These are phyloP conservation scores for Lipomyces yarrowii DNA, from an alignment of 1,139 yeast species.

Conservation along the genomic window DNA sequence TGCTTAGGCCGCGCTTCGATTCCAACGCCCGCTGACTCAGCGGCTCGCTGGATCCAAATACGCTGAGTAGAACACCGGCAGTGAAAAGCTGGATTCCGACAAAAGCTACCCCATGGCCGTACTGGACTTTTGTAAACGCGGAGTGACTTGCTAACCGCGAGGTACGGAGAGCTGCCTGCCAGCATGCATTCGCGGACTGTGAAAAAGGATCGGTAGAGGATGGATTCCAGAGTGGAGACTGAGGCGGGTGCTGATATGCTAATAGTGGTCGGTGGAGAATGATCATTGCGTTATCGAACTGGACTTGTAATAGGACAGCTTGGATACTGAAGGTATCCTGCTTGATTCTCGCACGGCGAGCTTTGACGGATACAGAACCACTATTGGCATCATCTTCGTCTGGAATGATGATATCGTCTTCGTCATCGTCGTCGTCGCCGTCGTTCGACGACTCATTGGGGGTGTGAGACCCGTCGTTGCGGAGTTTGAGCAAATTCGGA, in stretches of 20 bases:
- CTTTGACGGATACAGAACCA: constrained; percentile 1
- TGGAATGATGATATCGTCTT: constrained; percentile 7
- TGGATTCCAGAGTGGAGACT: not conserved
- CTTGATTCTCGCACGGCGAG: constrained; percentile 8
- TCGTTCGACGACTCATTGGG: not conserved
- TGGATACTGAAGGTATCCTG: constrained; percentile 17
- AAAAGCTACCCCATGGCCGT: constrained; percentile 19
- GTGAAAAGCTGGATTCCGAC: constrained; percentile 25
- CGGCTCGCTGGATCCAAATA: constrained; percentile 26
- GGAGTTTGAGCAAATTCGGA: constrained; percentile 14
- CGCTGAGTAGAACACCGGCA: constrained; percentile 24
- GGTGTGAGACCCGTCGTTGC: constrained; percentile 12
- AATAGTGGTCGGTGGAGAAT: constrained; percentile 24
- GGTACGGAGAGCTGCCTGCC: constrained; percentile 25
- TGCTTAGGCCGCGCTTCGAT: constrained; percentile 24
- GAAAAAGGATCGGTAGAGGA: constrained; percentile 7
- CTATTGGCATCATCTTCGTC: constrained; percentile 7
- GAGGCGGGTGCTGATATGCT: constrained; percentile 6
- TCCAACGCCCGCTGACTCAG: constrained; percentile 23
- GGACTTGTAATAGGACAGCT: constrained; percentile 20
- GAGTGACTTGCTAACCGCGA: constrained; percentile 15
- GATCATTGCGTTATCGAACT: constrained; percentile 23
- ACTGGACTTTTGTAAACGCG: constrained; percentile 15
- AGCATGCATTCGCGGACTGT: constrained; percentile 19
- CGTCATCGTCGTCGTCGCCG: constrained; percentile 12